Base-by-base conservation (phyloP, 768 basidiomycete species). In the Boletus speciosus region DNA sequence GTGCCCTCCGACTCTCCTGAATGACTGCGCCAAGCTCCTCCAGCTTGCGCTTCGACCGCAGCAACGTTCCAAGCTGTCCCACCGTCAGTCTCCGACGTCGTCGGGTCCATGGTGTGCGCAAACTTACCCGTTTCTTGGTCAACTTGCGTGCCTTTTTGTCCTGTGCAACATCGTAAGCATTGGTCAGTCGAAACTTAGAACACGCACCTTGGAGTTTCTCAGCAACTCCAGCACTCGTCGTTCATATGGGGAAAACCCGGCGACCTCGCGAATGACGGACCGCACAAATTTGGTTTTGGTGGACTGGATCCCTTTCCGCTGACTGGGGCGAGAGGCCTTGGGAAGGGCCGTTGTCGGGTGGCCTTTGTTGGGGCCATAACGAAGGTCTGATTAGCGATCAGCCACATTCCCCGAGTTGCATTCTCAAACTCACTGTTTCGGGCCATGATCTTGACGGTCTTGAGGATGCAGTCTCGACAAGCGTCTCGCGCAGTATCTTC, bases 91-190 rank as follows among this genome's bases (percentile, higher is more conserved):
- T 12, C 5, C 0, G 0, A 15, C 19, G 9, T 5, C 47, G 27
- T 23, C 45, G 6, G 16, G 4, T 5, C 21, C 36, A 23, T 21
- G 16, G 34, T 1, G 35, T 53, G 47, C 23, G 35, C 21, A 53
- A n/a, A 84, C 87, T 64, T 68, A 97, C 96, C 81, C 94, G 87
- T 81, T 96, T 98, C 87, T 99, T 99, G 65, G 94, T 95, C 81
- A 98, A 80, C 80, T 98, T 98, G 74, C 93, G 83, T 56, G 96
- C 96, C 78, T 96, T 98, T 86, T 99, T 99, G 75, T 99, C 96
- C 93, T 93, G 67, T 42, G 53, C 45, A 14, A 10, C 16, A 47
- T 12, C 7, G 36, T 52, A 21, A 58, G 31, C 29, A 54, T 23
- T n/a, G 29, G 19, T 19, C 0, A 2, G 51, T n/a, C 12, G 4